These are phyloP conservation scores for Penicillium sp. DNA, from an alignment of 2,329 filamentous ascomycete genomes.

Conservation along the genomic window DNA sequence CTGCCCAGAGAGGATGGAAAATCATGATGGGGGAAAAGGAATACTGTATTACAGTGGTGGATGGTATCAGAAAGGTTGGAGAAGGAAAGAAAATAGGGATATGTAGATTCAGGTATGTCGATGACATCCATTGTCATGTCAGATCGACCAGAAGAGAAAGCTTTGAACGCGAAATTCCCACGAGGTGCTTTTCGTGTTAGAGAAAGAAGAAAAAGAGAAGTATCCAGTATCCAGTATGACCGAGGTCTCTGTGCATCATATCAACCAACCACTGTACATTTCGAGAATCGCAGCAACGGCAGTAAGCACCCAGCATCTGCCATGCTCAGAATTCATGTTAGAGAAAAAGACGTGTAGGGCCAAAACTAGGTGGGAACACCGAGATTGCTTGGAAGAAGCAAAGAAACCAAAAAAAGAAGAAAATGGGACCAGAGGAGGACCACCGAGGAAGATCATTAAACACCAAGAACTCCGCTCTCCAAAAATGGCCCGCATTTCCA, in stretches of 20 bases:
- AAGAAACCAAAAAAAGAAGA: not conserved
- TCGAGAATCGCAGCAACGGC: constrained; percentile 2
- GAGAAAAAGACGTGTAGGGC: not conserved
- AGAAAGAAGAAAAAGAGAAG: constrained; percentile 1
- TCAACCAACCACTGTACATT: constrained; percentile 20
- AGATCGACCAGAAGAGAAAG: constrained; percentile 1
- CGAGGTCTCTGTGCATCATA: constrained; percentile 19
- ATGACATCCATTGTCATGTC: constrained; percentile 6
- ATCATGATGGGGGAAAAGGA: no score
- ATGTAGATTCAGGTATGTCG: constrained; percentile 6
- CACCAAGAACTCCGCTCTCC: constrained; percentile 19
- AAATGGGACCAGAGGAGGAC: not conserved
- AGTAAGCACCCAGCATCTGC: constrained; percentile 10
- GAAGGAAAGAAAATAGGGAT: not conserved
- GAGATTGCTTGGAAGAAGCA: not conserved
- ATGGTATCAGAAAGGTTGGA: no score
- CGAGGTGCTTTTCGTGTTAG: constrained; percentile 9
- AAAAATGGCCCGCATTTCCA: constrained; percentile 13
- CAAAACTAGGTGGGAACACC: constrained; percentile 1
- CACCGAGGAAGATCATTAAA: constrained; percentile 5
- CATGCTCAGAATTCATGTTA: not conserved
- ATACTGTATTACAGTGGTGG: no score
- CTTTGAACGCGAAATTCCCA: not conserved
- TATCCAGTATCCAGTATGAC: not conserved
- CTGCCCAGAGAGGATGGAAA: not conserved